A percentile compares a stretch with the other conserved stretches of the same genome.
Evolutionary conservation across 352 stramenopile species (phyloP).

Genomic region (Thalassiosira oceanica): DNA sequence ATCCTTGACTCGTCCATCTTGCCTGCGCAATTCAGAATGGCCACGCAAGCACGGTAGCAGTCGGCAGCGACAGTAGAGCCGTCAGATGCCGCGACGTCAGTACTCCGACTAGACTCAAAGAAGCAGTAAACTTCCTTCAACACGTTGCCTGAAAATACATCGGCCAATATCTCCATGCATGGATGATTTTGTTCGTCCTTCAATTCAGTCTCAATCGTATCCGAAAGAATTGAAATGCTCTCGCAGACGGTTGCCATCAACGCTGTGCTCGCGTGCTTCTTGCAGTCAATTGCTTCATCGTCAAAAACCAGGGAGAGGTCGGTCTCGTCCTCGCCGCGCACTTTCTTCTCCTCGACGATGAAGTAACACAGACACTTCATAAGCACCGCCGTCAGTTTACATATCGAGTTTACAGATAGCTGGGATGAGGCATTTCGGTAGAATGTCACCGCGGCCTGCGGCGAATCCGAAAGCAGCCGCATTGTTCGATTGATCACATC

Average conservation of each 20-base stretch:
- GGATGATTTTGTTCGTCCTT: constrained; percentile 36
- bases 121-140: constrained; percentile 52
- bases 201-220: constrained; percentile 49
- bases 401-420: constrained; percentile 63
- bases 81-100: background rate
- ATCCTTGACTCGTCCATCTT: constrained; percentile 43
- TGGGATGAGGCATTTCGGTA: constrained; percentile 77
- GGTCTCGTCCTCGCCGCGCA: constrained; percentile 13
- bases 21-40: constrained; percentile 58
- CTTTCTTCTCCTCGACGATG: constrained; percentile 36
- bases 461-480: constrained; percentile 72
- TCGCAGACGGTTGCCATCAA: constrained; percentile 70
- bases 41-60: constrained; percentile 50
- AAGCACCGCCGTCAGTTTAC: constrained; percentile 80
- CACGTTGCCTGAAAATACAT: constrained; percentile 51
- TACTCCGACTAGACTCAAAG: constrained; percentile 56
- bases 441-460: constrained; percentile 75
- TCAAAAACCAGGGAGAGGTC: constrained; percentile 15
- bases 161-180: constrained; percentile 34
- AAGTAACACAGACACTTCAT: constrained; percentile 68
- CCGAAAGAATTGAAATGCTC: constrained; percentile 60
- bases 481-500: constrained; percentile 80
- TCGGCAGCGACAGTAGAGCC: constrained; percentile 19
- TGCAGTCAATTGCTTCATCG: constrained; percentile 21
- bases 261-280: constrained; percentile 19